These are phyloP conservation scores for Tetrahymena malaccensis DNA, from an alignment of 73 alveolate genomes.

Conservation along the genomic window DNA sequence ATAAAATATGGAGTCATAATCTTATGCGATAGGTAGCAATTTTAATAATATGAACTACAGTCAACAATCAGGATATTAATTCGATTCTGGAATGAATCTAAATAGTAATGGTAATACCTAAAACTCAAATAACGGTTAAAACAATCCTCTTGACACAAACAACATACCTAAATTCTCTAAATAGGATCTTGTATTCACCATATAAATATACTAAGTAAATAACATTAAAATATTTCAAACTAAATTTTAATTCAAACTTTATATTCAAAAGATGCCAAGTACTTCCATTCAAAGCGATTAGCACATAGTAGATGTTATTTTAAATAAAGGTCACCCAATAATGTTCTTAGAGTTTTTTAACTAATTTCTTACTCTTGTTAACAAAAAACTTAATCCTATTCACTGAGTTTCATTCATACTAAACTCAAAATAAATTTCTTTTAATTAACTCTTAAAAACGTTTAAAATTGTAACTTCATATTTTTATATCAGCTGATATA, in stretches of 20 bases:
- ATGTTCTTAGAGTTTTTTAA: neutral
- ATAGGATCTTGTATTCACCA: neutral
- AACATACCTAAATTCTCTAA: neutral
- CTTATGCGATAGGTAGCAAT: neutral
- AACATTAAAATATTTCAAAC: neutral
- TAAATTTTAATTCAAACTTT: neutral
- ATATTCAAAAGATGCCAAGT: neutral
- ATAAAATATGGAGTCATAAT: neutral
- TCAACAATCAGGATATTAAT: neutral
- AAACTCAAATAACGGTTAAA: neutral
- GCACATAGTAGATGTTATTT: neutral
- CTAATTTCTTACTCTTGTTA: neutral
- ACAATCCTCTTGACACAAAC: neutral
- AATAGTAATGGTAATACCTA: neutral
- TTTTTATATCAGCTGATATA: neutral
- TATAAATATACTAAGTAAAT: neutral
- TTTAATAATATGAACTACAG: neutral
- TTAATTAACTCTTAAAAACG: neutral
- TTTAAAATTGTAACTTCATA: neutral
- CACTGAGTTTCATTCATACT: neutral
- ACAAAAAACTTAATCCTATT: neutral
- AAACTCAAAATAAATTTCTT: neutral
- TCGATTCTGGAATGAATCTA: neutral
- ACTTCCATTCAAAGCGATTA: neutral
- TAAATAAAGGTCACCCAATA: neutral